Evolutionary conservation across 129 eudicot genomes (phyloP), one percentile per base, ranked within the genome.

Genomic region (Flaveria brownii): DNA sequence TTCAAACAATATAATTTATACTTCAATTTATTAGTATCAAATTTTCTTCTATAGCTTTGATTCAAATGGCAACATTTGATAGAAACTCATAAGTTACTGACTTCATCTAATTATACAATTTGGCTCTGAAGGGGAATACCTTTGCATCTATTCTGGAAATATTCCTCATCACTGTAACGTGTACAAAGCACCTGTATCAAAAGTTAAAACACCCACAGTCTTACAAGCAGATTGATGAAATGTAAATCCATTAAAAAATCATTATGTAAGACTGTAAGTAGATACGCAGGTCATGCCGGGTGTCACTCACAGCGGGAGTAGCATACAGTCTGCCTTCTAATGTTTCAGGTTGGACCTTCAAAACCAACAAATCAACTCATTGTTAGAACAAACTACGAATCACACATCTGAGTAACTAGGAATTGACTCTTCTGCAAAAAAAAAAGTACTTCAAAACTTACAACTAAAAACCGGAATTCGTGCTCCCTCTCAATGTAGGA

Each of bases 401-500:
- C 17, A 16, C 13, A 25, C 6, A 25, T 72, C 15, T 15, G 49
- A 56, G 23, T 10, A 33, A 46, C 14, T 26, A 22, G 25, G 33
- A 46, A 33, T 17, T 18, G 43, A 52, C 33, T 68, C 41, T 75
- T 14, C 60, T 25, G 62, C 46, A 66, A 23, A 1, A 72, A 20
- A 20, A 49, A 26, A 25, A 6, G 8, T 41, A 41, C 54, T 43
- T 78, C 71, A 22, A 41, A 80, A 84, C 99, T 94, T 82, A 87
- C 97, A 78, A 94, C 97, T 80, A 94, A 76, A 84, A 94, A 94
- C 0, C 93, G 93, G 77, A 94, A 94, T 75, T 94, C 99, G 15
- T 89, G 93, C 87, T 94, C 99, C 86, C 99, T 85, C 77, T 94
- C 92, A 15, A 88, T 88, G 79, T 80, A 93, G 33, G 96, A 77